phyloP scores from a whole-genome alignment of 768 basidiomycete genomes.

The Candolleomyces aberdarensis region DNA sequence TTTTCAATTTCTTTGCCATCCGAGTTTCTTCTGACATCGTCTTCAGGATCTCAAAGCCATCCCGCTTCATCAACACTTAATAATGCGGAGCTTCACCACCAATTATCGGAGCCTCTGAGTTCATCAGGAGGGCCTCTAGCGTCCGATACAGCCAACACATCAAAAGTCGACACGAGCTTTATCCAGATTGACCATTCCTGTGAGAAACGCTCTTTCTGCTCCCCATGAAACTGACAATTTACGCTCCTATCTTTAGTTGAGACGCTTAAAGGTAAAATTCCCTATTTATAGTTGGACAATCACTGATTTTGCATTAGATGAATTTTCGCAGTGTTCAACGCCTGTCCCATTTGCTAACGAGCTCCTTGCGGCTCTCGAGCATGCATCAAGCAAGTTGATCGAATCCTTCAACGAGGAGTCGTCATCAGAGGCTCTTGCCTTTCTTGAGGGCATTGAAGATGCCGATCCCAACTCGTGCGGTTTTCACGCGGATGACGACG shows the following conservation, averaged over 20 bases:
- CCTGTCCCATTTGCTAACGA: neutral
- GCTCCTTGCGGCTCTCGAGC: neutral
- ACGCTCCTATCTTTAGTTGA: neutral
- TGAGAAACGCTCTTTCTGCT: neutral
- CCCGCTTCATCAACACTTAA: too few relatives aligned
- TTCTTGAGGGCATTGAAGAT: neutral
- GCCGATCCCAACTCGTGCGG: conserved; percentile 5
- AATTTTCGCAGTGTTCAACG: too few relatives aligned
- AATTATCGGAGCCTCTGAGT: neutral
- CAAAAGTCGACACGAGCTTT: neutral
- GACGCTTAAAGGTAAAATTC: neutral
- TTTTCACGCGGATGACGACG: neutral
- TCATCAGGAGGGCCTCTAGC: too few relatives aligned
- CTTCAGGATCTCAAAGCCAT: too few relatives aligned
- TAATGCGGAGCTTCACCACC: neutral
- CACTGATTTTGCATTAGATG: too few relatives aligned
- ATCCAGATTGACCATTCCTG: neutral
- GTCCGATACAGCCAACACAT: neutral
- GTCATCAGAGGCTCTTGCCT: neutral
- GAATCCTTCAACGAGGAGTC: neutral
- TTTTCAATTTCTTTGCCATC: too few relatives aligned
- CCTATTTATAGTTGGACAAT: too few relatives aligned
- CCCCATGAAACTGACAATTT: neutral
- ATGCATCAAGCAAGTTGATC: neutral
- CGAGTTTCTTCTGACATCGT: too few relatives aligned